Conservation (phyloP, 208 protist species). For the Trichomonas tenax region DNA sequence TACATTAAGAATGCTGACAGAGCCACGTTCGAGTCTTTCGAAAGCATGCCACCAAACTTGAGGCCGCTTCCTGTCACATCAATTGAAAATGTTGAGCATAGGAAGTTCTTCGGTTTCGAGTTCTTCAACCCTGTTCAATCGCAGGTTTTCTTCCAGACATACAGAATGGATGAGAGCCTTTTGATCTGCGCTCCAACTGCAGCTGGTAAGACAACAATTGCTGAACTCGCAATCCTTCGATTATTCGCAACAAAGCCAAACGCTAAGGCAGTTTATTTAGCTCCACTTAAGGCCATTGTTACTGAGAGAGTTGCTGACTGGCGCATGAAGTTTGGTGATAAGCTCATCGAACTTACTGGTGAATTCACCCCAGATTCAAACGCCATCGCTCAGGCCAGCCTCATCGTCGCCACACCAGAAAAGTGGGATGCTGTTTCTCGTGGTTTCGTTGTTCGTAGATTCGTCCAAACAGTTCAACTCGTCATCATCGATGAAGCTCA, state of each 20-base stretch:
- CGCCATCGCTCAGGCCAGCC: slow-evolving; percentile 54
- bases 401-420: slow-evolving; percentile 95
- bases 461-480: slow-evolving; percentile 65
- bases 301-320: slow-evolving; percentile 94
- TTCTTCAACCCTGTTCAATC: slow-evolving; percentile 98
- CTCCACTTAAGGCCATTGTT: slow-evolving; percentile 95
- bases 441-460: slow-evolving; percentile 71
- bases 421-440: slow-evolving; percentile 98
- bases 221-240: slow-evolving; percentile 92
- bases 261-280: slow-evolving; percentile 80
- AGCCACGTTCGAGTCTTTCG: not conserved
- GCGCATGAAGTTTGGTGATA: slow-evolving; percentile 59
- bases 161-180: slow-evolving; percentile 89
- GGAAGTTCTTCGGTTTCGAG: slow-evolving; percentile 59
- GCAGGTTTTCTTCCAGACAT: slow-evolving; percentile 53
- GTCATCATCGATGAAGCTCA: slow-evolving; percentile 97
- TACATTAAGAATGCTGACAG: not conserved
- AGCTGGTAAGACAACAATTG: slow-evolving; percentile 90
- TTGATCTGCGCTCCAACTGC: slow-evolving; percentile 87
- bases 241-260: slow-evolving; percentile 63
- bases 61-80: not conserved
- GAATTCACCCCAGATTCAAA: slow-evolving; percentile 37
- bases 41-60: not conserved
- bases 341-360: slow-evolving; percentile 90
- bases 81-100: not conserved